A percentile compares a stretch with the other conserved stretches of the same genome.
Evolutionary conservation across 1,284 basidiomycete genomes (phyloP).

Genomic region (Leccinum fallax): DNA sequence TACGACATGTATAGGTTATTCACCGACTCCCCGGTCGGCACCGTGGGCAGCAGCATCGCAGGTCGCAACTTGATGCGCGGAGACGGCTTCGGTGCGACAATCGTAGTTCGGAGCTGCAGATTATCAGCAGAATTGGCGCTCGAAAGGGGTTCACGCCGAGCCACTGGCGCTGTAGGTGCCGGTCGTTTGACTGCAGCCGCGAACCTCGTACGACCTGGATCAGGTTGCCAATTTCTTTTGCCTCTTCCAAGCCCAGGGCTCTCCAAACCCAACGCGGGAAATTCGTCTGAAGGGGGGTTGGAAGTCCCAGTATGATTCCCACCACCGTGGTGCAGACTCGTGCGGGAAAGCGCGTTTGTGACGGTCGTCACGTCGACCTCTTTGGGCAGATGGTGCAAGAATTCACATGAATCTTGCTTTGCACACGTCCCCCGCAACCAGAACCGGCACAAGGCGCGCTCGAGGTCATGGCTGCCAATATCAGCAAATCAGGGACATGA

Average conservation of each 20-base stretch:
- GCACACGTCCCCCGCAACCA: constrained; percentile 97
- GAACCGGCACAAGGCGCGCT: constrained; percentile 93
- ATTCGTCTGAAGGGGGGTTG: constrained; percentile 75
- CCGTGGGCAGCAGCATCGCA: constrained; percentile 84
- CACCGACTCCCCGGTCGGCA: constrained; percentile 80
- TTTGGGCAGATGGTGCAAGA: constrained; percentile 87
- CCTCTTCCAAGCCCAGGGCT: constrained; percentile 24
- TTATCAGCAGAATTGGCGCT: constrained; percentile 56
- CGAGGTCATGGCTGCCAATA: constrained; percentile 76
- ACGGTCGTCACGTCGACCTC: constrained; percentile 71
- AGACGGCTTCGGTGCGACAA: constrained; percentile 83
- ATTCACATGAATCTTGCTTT: constrained; percentile 90
- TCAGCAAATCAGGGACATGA: constrained; percentile 17
- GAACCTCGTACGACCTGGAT: constrained; percentile 84
- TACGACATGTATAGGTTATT: constrained; percentile 88
- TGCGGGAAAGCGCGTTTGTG: constrained; percentile 69
- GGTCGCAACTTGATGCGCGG: constrained; percentile 81
- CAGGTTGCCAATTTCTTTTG: constrained; percentile 50
- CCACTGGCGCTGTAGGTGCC: constrained; percentile 32
- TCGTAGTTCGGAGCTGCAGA: constrained; percentile 63
- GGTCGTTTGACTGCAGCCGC: constrained; percentile 79
- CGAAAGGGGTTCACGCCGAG: constrained; percentile 25
- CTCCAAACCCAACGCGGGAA: constrained; percentile 76
- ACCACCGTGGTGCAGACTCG: constrained; percentile 54
- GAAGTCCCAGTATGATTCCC: constrained; percentile 39